phyloP scores from a whole-genome alignment of 495 filamentous ascomycete genomes.

The Penicillium crystallinum region DNA sequence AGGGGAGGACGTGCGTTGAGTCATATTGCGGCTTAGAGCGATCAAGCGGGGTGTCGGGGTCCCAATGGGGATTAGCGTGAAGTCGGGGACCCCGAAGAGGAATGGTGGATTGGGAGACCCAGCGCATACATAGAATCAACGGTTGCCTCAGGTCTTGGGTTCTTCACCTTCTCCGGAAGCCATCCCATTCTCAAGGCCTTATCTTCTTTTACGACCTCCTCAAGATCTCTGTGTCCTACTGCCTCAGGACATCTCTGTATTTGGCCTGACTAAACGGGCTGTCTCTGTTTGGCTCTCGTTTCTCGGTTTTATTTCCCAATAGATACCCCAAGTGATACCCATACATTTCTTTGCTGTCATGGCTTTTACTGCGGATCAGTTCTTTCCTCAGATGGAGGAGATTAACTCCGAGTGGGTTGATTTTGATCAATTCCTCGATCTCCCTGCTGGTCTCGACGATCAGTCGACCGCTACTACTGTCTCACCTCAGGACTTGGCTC shows the following conservation, averaged over 20 bases:
- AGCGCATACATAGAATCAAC: constrained; percentile 4
- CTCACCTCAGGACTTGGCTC: constrained; percentile 29
- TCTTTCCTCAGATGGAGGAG: constrained; percentile 15
- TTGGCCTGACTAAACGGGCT: neutral
- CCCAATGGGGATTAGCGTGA: constrained; percentile 28
- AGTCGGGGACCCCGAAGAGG: constrained; percentile 29
- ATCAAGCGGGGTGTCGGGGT: constrained; percentile 27
- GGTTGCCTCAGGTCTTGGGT: constrained; percentile 6
- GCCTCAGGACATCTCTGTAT: neutral
- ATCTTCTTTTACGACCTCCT: neutral
- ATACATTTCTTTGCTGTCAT: constrained; percentile 6
- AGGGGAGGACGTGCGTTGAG: neutral
- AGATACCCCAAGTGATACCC: constrained; percentile 10
- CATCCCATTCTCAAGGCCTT: neutral
- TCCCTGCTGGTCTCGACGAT: constrained; percentile 29
- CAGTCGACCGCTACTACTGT: constrained; percentile 32
- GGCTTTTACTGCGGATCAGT: constrained; percentile 24
- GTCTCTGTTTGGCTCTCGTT: constrained; percentile 2
- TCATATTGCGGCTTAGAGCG: constrained; percentile 10
- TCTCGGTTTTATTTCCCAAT: too few species aligned
- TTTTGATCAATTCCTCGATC: constrained; percentile 38
- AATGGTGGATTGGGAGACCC: constrained; percentile 5
- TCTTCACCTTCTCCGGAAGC: constrained; percentile 8
- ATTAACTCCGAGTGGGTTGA: constrained; percentile 29
- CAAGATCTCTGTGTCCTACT: neutral